Conservation (phyloP, 2,329 filamentous ascomycete species). For the Fusarium scirpi region DNA sequence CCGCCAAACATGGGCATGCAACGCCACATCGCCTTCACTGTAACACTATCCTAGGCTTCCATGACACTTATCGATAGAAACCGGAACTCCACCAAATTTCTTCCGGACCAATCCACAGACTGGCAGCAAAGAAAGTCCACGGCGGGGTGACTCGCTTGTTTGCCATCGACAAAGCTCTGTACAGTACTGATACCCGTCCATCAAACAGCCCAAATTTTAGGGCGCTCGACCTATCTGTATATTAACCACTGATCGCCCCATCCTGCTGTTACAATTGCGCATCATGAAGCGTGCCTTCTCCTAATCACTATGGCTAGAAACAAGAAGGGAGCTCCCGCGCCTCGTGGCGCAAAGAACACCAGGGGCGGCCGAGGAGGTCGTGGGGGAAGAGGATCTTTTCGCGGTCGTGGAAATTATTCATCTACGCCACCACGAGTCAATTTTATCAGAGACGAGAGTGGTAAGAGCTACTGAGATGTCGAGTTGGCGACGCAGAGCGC, state of each 20-base stretch:
- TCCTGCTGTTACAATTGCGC: background rate
- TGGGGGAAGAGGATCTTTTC: slow-evolving; percentile 28
- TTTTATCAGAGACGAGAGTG: slow-evolving; percentile 21
- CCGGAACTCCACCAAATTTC: slow-evolving; percentile 3
- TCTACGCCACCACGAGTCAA: slow-evolving; percentile 10
- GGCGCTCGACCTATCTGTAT: background rate
- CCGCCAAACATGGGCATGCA: slow-evolving; percentile 8
- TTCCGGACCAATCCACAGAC: slow-evolving; percentile 26
- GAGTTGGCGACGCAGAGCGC: background rate
- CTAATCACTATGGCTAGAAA: slow-evolving; percentile 40
- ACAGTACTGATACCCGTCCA: background rate
- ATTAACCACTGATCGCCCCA: background rate
- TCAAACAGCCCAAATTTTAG: background rate
- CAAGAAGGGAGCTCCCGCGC: slow-evolving; percentile 40
- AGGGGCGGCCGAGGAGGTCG: slow-evolving; percentile 38
- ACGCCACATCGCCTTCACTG: background rate
- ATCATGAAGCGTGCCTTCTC: slow-evolving; percentile 26
- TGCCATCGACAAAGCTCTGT: slow-evolving; percentile 21
- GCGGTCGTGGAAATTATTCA: slow-evolving; percentile 22
- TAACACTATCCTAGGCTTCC: slow-evolving; percentile 8
- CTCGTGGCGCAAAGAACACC: slow-evolving; percentile 34
- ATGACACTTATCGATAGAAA: slow-evolving; percentile 32
- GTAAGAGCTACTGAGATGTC: slow-evolving; percentile 21
- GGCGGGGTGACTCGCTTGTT: slow-evolving; percentile 40
- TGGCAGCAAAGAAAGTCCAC: slow-evolving; percentile 1